phyloP scores from a whole-genome alignment of 2,329 filamentous ascomycete genomes.

The Huntiella savannae region DNA sequence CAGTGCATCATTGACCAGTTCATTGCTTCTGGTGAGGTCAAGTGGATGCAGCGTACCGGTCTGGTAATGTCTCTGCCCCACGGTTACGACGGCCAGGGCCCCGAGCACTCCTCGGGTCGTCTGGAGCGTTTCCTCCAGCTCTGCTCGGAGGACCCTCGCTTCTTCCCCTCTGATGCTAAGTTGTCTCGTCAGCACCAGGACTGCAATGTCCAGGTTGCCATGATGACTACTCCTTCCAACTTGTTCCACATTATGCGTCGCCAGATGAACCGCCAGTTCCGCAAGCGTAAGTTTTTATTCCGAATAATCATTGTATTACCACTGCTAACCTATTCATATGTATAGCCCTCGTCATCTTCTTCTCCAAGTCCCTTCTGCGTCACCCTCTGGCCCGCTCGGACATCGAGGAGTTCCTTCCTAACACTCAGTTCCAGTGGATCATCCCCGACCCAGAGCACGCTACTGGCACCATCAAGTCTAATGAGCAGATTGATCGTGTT shows the following conservation, averaged over 20 bases:
- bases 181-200: conserved; percentile 95
- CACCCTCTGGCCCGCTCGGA: conserved; percentile 80
- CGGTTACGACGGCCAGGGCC: conserved; percentile 94
- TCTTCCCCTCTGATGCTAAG: conserved; percentile 77
- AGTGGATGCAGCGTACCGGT: conserved; percentile 96
- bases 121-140: conserved; percentile 96
- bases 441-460: conserved; percentile 78
- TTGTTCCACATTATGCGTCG: conserved; percentile 89
- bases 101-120: conserved; percentile 92
- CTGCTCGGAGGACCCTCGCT: conserved; percentile 88
- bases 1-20: conserved; percentile 99
- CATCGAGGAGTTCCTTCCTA: conserved; percentile 77
- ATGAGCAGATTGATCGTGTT: conserved; percentile 81
- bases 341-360: conserved; percentile 82
- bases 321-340: not conserved
- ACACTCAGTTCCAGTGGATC: conserved; percentile 93
- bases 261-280: conserved; percentile 98
- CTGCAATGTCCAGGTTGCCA: conserved; percentile 97
- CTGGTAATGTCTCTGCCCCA: conserved; percentile 92
- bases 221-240: conserved; percentile 92
- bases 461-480: conserved; percentile 51
- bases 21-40: conserved; percentile 88
- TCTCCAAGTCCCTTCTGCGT: conserved; percentile 89
- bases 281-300: conserved; percentile 58
- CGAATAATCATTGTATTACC: not conserved